Evolutionary conservation across 2,329 filamentous ascomycete species (phyloP).

Genomic region (Paecilomyces sp.): DNA sequence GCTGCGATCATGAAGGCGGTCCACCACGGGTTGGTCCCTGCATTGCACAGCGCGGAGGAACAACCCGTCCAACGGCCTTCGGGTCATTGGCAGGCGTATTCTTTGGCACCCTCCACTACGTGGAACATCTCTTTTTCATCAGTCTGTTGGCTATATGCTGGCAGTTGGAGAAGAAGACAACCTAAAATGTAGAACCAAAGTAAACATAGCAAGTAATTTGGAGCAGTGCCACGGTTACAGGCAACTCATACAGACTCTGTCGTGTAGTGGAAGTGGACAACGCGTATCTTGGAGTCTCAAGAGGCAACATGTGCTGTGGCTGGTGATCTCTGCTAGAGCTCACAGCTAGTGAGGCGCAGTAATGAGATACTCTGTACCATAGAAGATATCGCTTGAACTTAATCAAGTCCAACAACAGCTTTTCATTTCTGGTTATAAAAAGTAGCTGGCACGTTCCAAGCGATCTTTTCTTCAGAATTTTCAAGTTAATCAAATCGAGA

Average conservation of each 20-base stretch:
- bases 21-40: slow-evolving; percentile 43
- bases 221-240: no score
- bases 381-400: no score
- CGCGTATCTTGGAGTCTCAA: neutral
- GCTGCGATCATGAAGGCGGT: slow-evolving; percentile 40
- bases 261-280: no score
- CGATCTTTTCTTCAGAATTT: neutral
- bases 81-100: slow-evolving; percentile 44
- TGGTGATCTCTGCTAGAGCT: neutral
- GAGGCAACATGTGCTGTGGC: neutral
- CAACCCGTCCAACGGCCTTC: slow-evolving; percentile 43
- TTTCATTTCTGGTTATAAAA: no score
- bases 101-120: slow-evolving; percentile 39
- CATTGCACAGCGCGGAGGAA: slow-evolving; percentile 53
- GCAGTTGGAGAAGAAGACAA: slow-evolving; percentile 27
- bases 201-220: neutral
- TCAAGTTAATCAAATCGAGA: neutral
- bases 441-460: neutral
- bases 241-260: no score
- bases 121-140: slow-evolving; percentile 33
- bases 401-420: no score
- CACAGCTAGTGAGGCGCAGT: neutral
- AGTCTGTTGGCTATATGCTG: slow-evolving; percentile 23
- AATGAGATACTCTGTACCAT: no score
- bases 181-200: no score